Evolutionary conservation across 1,139 yeast species (phyloP).

Genomic region (Debaryomyces psychrophilus): DNA sequence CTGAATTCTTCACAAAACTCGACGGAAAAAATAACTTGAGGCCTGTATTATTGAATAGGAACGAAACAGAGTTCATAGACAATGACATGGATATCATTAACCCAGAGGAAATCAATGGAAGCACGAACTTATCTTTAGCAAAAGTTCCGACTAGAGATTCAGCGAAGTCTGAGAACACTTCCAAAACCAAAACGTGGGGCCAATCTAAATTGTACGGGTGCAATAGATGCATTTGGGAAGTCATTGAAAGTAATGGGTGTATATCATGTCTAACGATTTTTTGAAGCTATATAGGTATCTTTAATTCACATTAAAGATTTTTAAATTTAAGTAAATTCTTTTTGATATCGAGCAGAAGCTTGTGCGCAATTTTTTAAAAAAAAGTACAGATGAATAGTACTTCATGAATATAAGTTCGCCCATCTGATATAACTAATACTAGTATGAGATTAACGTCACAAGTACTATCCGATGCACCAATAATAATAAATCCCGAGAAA

Average conservation of each 20-base stretch:
- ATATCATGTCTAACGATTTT: constrained; percentile 31
- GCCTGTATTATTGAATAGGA: constrained; percentile 53
- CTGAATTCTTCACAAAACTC: constrained; percentile 19
- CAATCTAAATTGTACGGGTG: constrained; percentile 53
- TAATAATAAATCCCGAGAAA: constrained; percentile 40
- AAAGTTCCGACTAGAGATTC: constrained; percentile 17
- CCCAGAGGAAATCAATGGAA: constrained; percentile 17
- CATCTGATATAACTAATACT: not conserved
- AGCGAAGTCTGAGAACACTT: constrained; percentile 10
- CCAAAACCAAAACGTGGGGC: constrained; percentile 49
- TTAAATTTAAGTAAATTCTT: not conserved
- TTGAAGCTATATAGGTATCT: not conserved
- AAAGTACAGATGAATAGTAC: not conserved
- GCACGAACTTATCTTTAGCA: not conserved
- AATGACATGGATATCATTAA: constrained; percentile 42
- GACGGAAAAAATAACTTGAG: constrained; percentile 19
- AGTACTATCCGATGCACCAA: constrained; percentile 35
- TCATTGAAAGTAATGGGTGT: constrained; percentile 44
- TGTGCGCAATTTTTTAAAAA: not conserved
- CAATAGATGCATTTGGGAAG: constrained; percentile 55
- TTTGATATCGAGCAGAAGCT: not conserved
- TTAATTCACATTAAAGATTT: not conserved
- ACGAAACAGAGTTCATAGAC: constrained; percentile 51
- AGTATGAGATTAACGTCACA: constrained; percentile 44
- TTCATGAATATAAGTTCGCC: not conserved